Base-by-base conservation (phyloP, 208 protist species). In the Leishmania turanica region DNA sequence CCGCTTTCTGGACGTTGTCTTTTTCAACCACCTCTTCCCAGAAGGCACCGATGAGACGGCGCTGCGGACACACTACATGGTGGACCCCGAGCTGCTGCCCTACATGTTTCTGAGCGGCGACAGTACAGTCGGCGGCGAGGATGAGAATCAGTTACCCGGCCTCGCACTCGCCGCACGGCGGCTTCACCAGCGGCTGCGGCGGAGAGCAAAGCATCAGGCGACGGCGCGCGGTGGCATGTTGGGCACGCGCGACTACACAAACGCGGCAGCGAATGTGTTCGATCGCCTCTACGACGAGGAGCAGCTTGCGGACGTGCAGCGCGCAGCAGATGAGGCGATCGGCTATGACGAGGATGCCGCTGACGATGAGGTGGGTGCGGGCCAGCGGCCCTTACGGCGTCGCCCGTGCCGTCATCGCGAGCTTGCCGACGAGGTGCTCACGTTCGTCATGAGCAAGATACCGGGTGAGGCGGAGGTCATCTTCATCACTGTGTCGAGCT, bases 91-190 rank as follows among this genome's bases (percentile, higher is more conserved):
- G 45, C 75, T 89, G 65, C 84, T 95, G 65, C 93, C 93, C 1
- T 97, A 91, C 84, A 96, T 97, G 92, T 94, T 95, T 78, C 84
- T 95, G 31, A 92, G 91, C 74, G 92, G 90, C 37, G 94, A 97
- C 87, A 96, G 91, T 79, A 86, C 84, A 13, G 85, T 93, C 2
- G 94, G 94, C 34, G 92, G 92, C 24, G 94, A 96, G 84, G 92
- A 97, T 74, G 91, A 96, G 84, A 92, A 97, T 71, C 89, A 90
- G 65, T 75, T 90, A 58, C 77, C 92, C 0, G 90, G 87, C 37
- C 87, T 90, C 58, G 90, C 83, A 15, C 87, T 96, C 27, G 86
- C 89, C 56, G 86, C 86, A 17, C 62, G 79, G n/a, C 89, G 90
- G 40, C 82, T 88, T 17, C 70, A 85, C 66, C 80, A 79, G 34